A percentile compares a stretch with the other conserved stretches of the same genome.
Evolutionary conservation across 306 rosid species (phyloP).

Genomic region (Inga oerstediana): DNA sequence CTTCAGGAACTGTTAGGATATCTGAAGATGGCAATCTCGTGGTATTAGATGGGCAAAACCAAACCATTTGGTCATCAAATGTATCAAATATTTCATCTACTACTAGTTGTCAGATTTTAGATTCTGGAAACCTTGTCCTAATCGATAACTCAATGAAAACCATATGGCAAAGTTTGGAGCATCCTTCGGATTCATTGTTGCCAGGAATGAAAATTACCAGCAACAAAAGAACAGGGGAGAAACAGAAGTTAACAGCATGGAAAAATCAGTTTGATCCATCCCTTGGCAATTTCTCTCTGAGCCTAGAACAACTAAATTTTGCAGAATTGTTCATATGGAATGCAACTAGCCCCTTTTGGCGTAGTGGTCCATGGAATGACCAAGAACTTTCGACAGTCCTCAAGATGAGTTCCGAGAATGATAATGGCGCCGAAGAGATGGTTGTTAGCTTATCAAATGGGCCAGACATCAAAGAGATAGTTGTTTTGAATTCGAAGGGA

Average conservation of each 20-base stretch:
- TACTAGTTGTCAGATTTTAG: not conserved
- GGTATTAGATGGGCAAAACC: too few species aligned
- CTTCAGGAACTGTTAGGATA: not conserved
- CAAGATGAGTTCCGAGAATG: not conserved
- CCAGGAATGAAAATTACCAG: too few species aligned
- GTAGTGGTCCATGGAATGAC: not conserved
- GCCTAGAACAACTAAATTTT: not conserved
- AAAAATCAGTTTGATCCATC: not conserved
- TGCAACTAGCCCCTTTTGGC: not conserved
- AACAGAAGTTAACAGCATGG: not conserved
- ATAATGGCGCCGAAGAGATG: not conserved
- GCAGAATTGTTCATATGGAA: not conserved
- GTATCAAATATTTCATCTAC: not conserved
- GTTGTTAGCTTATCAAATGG: not conserved
- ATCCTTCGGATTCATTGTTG: too few species aligned
- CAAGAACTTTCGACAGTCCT: not conserved
- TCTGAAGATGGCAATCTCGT: not conserved
- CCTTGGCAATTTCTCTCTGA: not conserved
- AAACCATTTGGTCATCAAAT: too few species aligned
- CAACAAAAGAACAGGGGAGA: too few species aligned
- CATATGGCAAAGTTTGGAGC: not conserved
- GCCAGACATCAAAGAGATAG: not conserved
- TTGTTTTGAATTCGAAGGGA: not conserved
- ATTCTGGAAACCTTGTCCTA: not conserved
- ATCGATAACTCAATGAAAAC: not conserved